A percentile compares a stretch with the other conserved stretches of the same genome.
Conservation (phyloP, 2,329 filamentous ascomycete species). For the Sporothrix phasma region DNA sequence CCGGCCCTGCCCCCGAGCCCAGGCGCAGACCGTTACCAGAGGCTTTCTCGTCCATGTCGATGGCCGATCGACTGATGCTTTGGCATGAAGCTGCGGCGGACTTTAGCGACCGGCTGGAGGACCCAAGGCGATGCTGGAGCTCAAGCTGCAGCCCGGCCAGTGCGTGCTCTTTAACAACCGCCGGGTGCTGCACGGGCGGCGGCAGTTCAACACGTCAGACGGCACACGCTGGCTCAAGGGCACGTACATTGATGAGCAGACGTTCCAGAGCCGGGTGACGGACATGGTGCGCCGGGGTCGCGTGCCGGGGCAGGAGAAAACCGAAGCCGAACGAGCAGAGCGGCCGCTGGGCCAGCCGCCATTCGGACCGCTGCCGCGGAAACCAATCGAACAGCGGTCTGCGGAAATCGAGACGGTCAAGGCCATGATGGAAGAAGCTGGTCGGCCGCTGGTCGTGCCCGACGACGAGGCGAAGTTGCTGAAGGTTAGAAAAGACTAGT, state of each 20-base stretch:
- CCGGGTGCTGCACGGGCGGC: slow-evolving; percentile 73
- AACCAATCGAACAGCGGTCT: too few relatives aligned
- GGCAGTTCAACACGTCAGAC: slow-evolving; percentile 54
- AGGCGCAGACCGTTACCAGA: too few relatives aligned
- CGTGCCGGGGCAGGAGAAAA: slow-evolving; percentile 17
- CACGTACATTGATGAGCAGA: slow-evolving; percentile 59
- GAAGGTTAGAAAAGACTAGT: too few relatives aligned
- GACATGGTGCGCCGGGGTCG: slow-evolving; percentile 14
- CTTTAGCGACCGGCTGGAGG: slow-evolving; percentile 53
- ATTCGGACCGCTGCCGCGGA: not conserved
- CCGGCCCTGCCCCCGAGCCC: too few relatives aligned
- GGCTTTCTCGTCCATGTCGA: too few relatives aligned
- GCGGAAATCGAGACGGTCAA: not conserved
- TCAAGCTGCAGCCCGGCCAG: slow-evolving; percentile 68
- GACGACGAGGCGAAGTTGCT: too few relatives aligned
- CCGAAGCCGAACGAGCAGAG: not conserved
- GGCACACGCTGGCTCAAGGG: slow-evolving; percentile 77
- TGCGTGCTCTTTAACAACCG: slow-evolving; percentile 91
- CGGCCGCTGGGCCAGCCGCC: not conserved
- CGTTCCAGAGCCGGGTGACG: slow-evolving; percentile 29
- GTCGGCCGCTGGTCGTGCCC: too few relatives aligned
- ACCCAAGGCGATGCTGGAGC: slow-evolving; percentile 53
- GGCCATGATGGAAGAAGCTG: not conserved
- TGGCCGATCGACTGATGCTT: not conserved
- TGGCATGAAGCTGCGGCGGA: slow-evolving; percentile 32